phyloP scores from a whole-genome alignment of 306 rosid genomes.

The Lathyrus oleraceus region DNA sequence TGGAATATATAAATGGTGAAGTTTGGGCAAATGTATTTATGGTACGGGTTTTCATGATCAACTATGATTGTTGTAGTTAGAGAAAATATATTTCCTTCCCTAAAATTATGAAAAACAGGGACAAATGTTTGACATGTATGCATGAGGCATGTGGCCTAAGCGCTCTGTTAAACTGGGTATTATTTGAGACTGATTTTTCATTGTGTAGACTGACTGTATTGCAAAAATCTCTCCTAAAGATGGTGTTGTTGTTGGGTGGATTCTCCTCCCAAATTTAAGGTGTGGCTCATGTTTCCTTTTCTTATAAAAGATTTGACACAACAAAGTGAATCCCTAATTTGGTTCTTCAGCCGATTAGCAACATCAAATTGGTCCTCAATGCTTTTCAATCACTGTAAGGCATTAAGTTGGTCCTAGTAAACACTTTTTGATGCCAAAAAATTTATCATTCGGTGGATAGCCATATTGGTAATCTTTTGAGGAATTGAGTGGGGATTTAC shows the following conservation, averaged over 20 bases:
- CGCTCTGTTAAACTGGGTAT: constrained; percentile 16
- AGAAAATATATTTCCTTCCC: constrained; percentile 19
- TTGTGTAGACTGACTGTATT: constrained; percentile 83
- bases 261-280: constrained; percentile 83
- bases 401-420: constrained; percentile 3
- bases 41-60: constrained; percentile 46
- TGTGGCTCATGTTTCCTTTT: constrained; percentile 27
- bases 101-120: background rate
- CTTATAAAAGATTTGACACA: constrained; percentile 3
- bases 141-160: background rate
- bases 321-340: background rate
- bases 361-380: constrained; percentile 20
- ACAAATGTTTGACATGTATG: constrained; percentile 4
- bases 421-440: constrained; percentile 5
- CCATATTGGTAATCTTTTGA: constrained; percentile 25
- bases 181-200: constrained; percentile 30
- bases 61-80: constrained; percentile 8
- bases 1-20: constrained; percentile 82
- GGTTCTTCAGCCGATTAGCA: background rate
- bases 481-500: background rate
- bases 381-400: constrained; percentile 8
- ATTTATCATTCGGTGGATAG: background rate
- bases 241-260: constrained; percentile 82
- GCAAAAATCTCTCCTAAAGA: constrained; percentile 65
- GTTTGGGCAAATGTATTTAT: constrained; percentile 84